Evolutionary conservation across 106 monocot species (phyloP), one percentile per base, ranked within the genome.

Genomic region (Alisma plantagoaquatica): DNA sequence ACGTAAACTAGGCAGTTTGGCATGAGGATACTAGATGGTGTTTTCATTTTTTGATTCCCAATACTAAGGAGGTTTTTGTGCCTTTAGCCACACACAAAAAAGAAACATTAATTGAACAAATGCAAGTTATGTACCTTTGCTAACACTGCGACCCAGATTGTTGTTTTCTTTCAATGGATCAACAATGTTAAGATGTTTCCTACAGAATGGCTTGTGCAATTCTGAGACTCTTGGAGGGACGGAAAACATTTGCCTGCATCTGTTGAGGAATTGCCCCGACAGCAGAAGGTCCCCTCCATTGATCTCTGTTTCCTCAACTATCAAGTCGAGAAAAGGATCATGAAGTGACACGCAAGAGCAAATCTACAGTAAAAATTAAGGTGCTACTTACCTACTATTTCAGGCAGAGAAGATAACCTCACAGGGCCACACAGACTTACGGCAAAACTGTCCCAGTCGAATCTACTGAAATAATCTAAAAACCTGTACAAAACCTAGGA

Each of bases 111-210:
- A n/a, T n/a, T n/a, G n/a, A n/a, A n/a, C n/a, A n/a, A n/a, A n/a
- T n/a, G n/a, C n/a, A n/a, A n/a, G n/a, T n/a, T n/a, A n/a, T 59
- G 15, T 31, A 86, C 92, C 86, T 92, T 73, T 85, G 62, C 77
- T 80, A 7, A 94, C 83, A 53, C 93, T 94, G 27, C 93, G 83
- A 2, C 93, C 93, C 31, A 94, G 83, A 72, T 94, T 94, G 57
- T 94, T 94, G 49, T 67, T 77, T 51, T 73, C 82, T 61, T 67
- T 87, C 60, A 94, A 33, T 32, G 93, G 93, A 66, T 94, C 93
- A 27, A 87, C 79, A 31, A 94, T 94, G 59, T 94, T 94, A 2
- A 94, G 60, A 80, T 77, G 66, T 50, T 94, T 94, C 46, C 51
- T 68, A 45, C 53, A 43, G 63, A 96, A 96, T 29, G 9, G 31